Percentiles rank a stretch among this genome's conserved stretches.
Conservation (phyloP, 1,284 basidiomycete genomes). For the Lentinula novae-zelandiae region DNA sequence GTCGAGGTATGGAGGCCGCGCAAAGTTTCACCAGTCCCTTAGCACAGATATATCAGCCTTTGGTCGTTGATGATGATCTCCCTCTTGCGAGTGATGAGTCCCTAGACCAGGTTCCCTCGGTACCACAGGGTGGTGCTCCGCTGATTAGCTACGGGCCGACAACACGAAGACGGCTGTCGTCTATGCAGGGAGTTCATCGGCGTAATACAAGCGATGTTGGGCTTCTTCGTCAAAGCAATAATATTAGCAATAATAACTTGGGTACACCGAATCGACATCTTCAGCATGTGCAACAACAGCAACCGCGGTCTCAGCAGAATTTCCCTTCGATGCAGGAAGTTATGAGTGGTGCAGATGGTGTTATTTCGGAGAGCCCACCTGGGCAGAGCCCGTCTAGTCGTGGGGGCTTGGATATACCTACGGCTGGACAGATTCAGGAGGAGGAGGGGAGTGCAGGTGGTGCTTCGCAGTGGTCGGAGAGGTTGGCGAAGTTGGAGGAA, state of each 20-base stretch:
- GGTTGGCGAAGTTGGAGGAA: slow-evolving; percentile 11
- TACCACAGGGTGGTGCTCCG: slow-evolving; percentile 14
- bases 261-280: slow-evolving; percentile 4
- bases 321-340: slow-evolving; percentile 11
- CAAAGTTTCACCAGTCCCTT: slow-evolving; percentile 57
- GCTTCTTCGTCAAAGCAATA: neutral
- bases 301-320: neutral
- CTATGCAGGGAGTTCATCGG: slow-evolving; percentile 29
- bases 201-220: slow-evolving; percentile 1
- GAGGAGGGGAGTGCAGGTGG: slow-evolving; percentile 11
- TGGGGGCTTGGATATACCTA: slow-evolving; percentile 8
- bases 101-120: slow-evolving; percentile 8
- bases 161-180: slow-evolving; percentile 52
- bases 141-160: slow-evolving; percentile 57
- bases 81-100: slow-evolving; percentile 21
- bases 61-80: slow-evolving; percentile 48
- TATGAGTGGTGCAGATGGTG: slow-evolving; percentile 11
- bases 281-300: neutral
- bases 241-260: neutral
- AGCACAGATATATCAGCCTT: slow-evolving; percentile 68
- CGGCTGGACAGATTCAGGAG: slow-evolving; percentile 14
- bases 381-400: slow-evolving; percentile 1
- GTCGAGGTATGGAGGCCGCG: slow-evolving; percentile 36
- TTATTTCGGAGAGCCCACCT: slow-evolving; percentile 17
- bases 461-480: neutral